Percentiles rank a stretch among this genome's conserved stretches.
These are phyloP conservation scores for Sclerotinia borealis DNA, from an alignment of 2,329 filamentous ascomycete species.

Conservation along the genomic window DNA sequence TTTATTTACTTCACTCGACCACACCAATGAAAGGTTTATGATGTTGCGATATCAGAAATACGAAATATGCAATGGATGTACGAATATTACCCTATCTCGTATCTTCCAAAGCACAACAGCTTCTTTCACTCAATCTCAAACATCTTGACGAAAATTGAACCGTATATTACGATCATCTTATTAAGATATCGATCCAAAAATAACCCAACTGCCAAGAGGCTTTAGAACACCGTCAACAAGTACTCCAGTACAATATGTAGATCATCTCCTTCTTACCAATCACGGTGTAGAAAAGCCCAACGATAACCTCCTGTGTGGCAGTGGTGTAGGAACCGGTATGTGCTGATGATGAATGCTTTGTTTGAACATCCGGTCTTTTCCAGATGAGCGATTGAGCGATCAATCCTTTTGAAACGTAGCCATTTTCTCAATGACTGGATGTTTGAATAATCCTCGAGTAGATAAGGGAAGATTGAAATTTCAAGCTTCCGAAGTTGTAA, in stretches of 20 bases:
- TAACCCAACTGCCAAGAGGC: neutral
- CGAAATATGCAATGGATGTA: neutral
- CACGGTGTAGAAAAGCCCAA: neutral
- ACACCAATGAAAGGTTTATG: neutral
- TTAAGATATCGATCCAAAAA: neutral
- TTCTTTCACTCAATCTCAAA: neutral
- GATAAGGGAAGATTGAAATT: no score
- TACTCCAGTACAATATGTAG: neutral
- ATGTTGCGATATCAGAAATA: neutral
- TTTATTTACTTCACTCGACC: neutral
- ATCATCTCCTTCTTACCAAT: conserved; percentile 7
- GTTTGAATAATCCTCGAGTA: no score
- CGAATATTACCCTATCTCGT: neutral
- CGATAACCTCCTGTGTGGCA: neutral
- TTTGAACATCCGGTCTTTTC: neutral
- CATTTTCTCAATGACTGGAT: neutral
- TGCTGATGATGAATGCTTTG: neutral
- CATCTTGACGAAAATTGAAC: neutral
- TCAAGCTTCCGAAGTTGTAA: no score
- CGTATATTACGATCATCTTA: neutral
- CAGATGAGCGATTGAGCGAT: neutral
- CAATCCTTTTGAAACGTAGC: neutral
- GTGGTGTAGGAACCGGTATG: no score
- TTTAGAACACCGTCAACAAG: neutral
- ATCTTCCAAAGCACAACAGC: neutral